These are phyloP conservation scores for Rhamnella rubrinervis DNA, from an alignment of 331 rosid genomes.

Conservation along the genomic window DNA sequence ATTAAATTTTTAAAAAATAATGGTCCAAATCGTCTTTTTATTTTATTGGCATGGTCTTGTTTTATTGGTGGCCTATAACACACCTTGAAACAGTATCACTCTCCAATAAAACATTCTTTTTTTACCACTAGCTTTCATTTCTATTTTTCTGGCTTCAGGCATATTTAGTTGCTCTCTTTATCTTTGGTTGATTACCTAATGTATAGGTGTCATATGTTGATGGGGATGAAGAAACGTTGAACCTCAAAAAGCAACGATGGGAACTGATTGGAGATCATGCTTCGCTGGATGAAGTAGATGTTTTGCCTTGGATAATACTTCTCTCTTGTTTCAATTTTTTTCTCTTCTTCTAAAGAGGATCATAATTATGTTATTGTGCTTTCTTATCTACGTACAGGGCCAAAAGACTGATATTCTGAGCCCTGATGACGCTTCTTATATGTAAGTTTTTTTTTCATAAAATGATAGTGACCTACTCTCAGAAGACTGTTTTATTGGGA, in stretches of 20 bases:
- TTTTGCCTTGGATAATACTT: neutral
- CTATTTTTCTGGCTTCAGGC: conserved; percentile 3
- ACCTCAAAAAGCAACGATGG: conserved; percentile 61
- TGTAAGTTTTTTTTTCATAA: conserved; percentile 39
- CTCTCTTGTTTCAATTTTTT: neutral
- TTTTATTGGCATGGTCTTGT: neutral
- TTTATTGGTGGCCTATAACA: too few relatives aligned
- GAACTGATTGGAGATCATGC: conserved; percentile 32
- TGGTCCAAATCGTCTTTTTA: too few relatives aligned
- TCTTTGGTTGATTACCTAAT: neutral
- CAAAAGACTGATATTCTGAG: conserved; percentile 38
- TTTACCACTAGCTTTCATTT: too few relatives aligned
- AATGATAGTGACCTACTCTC: neutral
- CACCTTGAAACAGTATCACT: too few relatives aligned
- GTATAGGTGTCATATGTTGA: conserved; percentile 60
- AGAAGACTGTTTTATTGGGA: neutral
- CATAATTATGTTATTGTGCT: conserved; percentile 13
- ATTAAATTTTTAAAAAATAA: neutral
- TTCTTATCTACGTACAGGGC: conserved; percentile 27
- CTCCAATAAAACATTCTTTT: too few relatives aligned
- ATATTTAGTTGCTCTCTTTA: neutral
- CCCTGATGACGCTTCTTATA: conserved; percentile 37
- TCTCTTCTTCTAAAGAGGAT: too few relatives aligned
- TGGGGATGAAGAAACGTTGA: conserved; percentile 57
- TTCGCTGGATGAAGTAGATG: conserved; percentile 32